These are phyloP conservation scores for Tetrastigma voinierianum DNA, from an alignment of 164 flowering plant species.

Conservation along the genomic window DNA sequence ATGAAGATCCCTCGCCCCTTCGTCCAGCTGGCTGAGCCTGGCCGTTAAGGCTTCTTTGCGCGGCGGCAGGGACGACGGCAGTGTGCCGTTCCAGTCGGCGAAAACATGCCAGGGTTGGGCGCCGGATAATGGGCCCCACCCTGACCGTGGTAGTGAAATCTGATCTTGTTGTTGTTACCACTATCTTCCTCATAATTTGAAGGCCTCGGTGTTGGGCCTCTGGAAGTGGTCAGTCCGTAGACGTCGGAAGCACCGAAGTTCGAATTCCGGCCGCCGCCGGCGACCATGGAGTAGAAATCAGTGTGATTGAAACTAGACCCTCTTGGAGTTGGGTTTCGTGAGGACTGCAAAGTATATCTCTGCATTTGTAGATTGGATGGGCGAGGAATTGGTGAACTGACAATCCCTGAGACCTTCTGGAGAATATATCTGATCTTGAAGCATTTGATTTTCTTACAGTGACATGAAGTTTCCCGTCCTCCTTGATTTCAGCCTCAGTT, in stretches of 20 bases:
- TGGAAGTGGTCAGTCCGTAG: slow-evolving; percentile 45
- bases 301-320: slow-evolving; percentile 91
- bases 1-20: slow-evolving; percentile 76
- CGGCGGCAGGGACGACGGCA: slow-evolving; percentile 6
- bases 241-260: slow-evolving; percentile 63
- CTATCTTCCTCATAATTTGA: slow-evolving; percentile 77
- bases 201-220: slow-evolving; percentile 80
- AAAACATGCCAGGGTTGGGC: slow-evolving; percentile 83
- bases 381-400: slow-evolving; percentile 66
- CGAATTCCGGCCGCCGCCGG: slow-evolving; percentile 48
- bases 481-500: slow-evolving; percentile 76
- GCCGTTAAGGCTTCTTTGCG: slow-evolving; percentile 46
- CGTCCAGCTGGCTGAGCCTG: slow-evolving; percentile 40
- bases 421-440: slow-evolving; percentile 82
- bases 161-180: slow-evolving; percentile 16
- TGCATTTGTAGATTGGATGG: slow-evolving; percentile 82
- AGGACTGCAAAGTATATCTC: slow-evolving; percentile 83
- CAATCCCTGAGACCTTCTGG: slow-evolving; percentile 67
- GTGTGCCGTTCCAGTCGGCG: slow-evolving; percentile 43
- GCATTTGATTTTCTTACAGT: slow-evolving; percentile 83
- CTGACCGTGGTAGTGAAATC: slow-evolving; percentile 28
- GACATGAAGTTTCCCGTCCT: slow-evolving; percentile 85
- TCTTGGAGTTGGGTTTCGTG: slow-evolving; percentile 78
- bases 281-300: slow-evolving; percentile 84
- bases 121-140: slow-evolving; percentile 67